Evolutionary conservation across 75 land plant genomes (phyloP), one percentile per base, ranked within the genome.

Genomic region (Cupressus sempervirens): DNA sequence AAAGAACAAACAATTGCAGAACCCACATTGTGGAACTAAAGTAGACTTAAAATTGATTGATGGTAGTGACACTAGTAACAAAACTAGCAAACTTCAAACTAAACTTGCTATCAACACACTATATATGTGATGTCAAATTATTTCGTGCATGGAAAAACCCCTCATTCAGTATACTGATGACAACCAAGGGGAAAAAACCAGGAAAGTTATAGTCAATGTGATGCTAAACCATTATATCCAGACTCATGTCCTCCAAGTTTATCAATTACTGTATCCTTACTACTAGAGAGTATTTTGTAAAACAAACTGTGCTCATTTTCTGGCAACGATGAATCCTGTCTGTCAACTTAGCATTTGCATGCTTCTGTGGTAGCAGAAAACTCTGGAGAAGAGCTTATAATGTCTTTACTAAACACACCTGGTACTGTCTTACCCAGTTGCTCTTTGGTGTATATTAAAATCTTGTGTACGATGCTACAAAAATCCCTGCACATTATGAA

Each of bases 401-500:
- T 72, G 32, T 32, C 74, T 72, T 72, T 72, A 72, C 74, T 72
- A 72, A 72, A 72, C 74, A 32, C 32, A 32, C 36, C 83, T 23
- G 65, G 65, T 29, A 82, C 46, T 67, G 40, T 79, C 75, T 38
- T 38, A 26, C 7, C 72, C 32, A 86, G 86, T 45, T 85, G 88
- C 20, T 85, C 88, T 4, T 86, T 81, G 35, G 88, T 85, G 67
- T 82, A 87, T 79, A 91, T 91, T 62, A 85, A 68, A 58, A 88
- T 91, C 65, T 86, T 88, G 16, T 81, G 83, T 34, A 73, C 88
- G 70, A 87, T 87, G 56, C 65, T 87, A 85, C 92, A 88, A 70
- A 87, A 87, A 81, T 91, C 87, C 85, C 92, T 91, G 90, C 65
- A 86, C 73, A 87, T 36, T 73, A 86, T 83, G 32, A 81, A 50